A percentile compares a stretch with the other conserved stretches of the same genome.
phyloP scores from a whole-genome alignment of 2,329 filamentous ascomycete species.

The Arthrinium phaeospermum region DNA sequence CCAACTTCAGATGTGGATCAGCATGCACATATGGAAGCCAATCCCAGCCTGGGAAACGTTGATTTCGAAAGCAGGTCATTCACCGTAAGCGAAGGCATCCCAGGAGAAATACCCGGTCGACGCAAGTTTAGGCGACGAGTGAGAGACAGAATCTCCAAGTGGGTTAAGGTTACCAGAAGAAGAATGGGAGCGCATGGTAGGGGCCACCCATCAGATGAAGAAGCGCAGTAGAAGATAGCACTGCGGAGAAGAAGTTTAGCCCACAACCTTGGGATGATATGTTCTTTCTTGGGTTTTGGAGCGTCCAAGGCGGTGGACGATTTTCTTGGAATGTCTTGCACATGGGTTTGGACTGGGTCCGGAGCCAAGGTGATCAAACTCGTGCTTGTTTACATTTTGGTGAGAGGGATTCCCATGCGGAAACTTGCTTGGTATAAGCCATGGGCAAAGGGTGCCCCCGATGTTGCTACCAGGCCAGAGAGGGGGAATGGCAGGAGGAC shows the following conservation, averaged over 20 bases:
- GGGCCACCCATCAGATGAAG: constrained; percentile 24
- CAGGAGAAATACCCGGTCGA: constrained; percentile 23
- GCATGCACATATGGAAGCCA: constrained; percentile 14
- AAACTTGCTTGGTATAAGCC: neutral
- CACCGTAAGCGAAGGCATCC: constrained; percentile 21
- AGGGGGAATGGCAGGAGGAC: neutral
- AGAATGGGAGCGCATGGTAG: constrained; percentile 31
- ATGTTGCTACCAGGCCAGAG: constrained; percentile 2
- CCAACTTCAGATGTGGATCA: neutral
- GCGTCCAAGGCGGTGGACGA: neutral
- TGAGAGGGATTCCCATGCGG: neutral
- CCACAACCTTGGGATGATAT: neutral
- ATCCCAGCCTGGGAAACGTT: constrained; percentile 23
- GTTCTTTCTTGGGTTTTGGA: neutral
- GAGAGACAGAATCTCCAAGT: constrained; percentile 34
- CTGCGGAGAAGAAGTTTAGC: neutral
- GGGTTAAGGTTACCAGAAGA: constrained; percentile 34
- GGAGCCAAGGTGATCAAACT: neutral
- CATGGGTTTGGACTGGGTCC: neutral
- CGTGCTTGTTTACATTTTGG: neutral
- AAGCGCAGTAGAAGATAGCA: neutral
- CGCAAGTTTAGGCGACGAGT: constrained; percentile 32
- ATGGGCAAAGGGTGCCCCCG: neutral
- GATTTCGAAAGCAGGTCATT: constrained; percentile 24
- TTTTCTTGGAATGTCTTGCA: constrained; percentile 18